These are phyloP conservation scores for Rauvolfia tetraphylla DNA, from an alignment of 257 asterid genomes.

Conservation along the genomic window DNA sequence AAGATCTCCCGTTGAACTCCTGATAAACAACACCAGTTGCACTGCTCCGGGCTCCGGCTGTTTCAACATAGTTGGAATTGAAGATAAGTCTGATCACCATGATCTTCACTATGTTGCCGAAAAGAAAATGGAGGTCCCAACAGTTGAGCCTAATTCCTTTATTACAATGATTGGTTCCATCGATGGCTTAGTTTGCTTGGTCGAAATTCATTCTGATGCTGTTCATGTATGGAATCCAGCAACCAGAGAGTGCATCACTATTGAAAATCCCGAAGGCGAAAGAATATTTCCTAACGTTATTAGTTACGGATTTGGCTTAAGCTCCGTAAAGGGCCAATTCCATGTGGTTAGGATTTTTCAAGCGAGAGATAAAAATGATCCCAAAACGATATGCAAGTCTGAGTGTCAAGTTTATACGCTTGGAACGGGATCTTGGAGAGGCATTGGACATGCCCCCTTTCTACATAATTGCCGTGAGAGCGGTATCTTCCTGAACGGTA, in stretches of 20 bases:
- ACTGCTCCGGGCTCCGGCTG: not conserved
- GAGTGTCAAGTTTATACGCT: constrained; percentile 42
- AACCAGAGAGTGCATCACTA: constrained; percentile 25
- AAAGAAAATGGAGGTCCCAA: constrained; percentile 1
- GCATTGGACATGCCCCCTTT: constrained; percentile 24
- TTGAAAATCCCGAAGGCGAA: constrained; percentile 16
- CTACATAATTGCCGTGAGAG: constrained; percentile 18
- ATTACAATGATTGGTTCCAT: constrained; percentile 20
- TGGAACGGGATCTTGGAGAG: constrained; percentile 25
- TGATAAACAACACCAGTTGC: not conserved
- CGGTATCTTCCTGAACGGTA: constrained; percentile 34
- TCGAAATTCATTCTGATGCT: not conserved
- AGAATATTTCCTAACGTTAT: constrained; percentile 10
- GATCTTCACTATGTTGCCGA: not conserved
- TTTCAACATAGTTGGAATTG: constrained; percentile 10
- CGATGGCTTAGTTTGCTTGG: constrained; percentile 22
- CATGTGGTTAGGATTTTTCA: constrained; percentile 42
- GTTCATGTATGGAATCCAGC: constrained; percentile 37
- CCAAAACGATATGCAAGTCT: constrained; percentile 10
- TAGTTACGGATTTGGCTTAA: constrained; percentile 38
- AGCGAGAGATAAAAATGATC: not conserved
- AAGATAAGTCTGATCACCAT: constrained; percentile 19
- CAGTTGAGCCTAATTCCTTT: not conserved
- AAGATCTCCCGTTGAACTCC: constrained; percentile 22
- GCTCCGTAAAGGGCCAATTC: constrained; percentile 17